These are phyloP conservation scores for Tulasnella sp. DNA, from an alignment of 768 basidiomycete genomes.

Conservation along the genomic window DNA sequence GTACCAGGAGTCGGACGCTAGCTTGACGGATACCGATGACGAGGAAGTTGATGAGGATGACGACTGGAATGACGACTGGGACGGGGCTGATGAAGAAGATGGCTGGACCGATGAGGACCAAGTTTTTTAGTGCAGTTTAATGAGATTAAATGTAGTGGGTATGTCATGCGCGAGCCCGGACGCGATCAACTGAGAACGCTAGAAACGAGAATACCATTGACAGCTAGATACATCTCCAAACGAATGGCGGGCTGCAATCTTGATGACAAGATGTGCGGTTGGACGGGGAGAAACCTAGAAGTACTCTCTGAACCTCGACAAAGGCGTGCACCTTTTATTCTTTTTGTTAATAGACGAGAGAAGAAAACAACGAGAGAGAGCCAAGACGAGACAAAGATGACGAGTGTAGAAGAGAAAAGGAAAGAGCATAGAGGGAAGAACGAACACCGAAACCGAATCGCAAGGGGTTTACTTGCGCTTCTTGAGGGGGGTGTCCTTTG, in stretches of 20 bases:
- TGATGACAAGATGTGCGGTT: background rate
- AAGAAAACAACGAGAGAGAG: background rate
- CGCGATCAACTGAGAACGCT: background rate
- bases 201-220: background rate
- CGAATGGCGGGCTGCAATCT: background rate
- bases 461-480: conserved; percentile 49
- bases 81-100: background rate
- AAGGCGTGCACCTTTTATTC: background rate
- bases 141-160: background rate
- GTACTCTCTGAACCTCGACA: background rate
- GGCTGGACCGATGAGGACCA: background rate
- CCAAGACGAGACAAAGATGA: background rate
- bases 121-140: background rate
- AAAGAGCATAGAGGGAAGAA: background rate
- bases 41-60: background rate
- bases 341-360: background rate
- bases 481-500: conserved; percentile 30
- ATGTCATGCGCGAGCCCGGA: background rate
- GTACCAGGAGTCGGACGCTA: background rate
- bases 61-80: background rate
- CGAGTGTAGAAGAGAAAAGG: background rate
- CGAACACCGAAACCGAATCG: background rate
- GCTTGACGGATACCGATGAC: background rate
- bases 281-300: background rate
- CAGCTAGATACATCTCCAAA: background rate